A percentile compares a stretch with the other conserved stretches of the same genome.
Conservation (phyloP, 768 basidiomycete genomes). For the Auricularia sp. region DNA sequence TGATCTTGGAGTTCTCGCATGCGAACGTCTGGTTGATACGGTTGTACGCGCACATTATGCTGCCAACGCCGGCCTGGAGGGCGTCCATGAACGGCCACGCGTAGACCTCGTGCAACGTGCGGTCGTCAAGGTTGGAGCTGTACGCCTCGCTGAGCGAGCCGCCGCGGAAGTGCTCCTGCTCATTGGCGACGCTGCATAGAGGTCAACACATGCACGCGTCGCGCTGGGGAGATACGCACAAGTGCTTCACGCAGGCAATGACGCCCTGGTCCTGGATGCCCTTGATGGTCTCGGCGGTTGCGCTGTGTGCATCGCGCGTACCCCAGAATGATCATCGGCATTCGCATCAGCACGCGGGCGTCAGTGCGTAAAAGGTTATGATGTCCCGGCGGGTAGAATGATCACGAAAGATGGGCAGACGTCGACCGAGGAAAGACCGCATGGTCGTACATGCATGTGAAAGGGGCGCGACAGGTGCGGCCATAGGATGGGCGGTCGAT, state of each 20-base stretch:
- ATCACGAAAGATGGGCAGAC: not conserved
- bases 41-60: constrained; percentile 71
- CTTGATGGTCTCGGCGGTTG: constrained; percentile 64
- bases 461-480: not conserved
- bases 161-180: constrained; percentile 29
- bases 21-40: constrained; percentile 35
- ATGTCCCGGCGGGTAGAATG: not conserved
- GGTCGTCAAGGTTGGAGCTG: constrained; percentile 66
- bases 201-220: not conserved
- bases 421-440: too few species aligned
- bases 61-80: constrained; percentile 64
- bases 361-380: too few species aligned
- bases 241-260: constrained; percentile 82
- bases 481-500: not conserved
- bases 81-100: constrained; percentile 56
- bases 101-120: constrained; percentile 71
- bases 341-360: not conserved
- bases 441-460: too few species aligned
- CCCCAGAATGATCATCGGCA: not conserved
- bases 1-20: constrained; percentile 59
- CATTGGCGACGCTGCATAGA: constrained; percentile 20
- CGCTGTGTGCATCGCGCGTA: constrained; percentile 22
- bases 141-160: constrained; percentile 16
- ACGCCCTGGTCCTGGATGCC: constrained; percentile 75
- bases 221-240: constrained; percentile 27